Conservation (phyloP, 2,329 filamentous ascomycete genomes). For the Calonectria honghensis region DNA sequence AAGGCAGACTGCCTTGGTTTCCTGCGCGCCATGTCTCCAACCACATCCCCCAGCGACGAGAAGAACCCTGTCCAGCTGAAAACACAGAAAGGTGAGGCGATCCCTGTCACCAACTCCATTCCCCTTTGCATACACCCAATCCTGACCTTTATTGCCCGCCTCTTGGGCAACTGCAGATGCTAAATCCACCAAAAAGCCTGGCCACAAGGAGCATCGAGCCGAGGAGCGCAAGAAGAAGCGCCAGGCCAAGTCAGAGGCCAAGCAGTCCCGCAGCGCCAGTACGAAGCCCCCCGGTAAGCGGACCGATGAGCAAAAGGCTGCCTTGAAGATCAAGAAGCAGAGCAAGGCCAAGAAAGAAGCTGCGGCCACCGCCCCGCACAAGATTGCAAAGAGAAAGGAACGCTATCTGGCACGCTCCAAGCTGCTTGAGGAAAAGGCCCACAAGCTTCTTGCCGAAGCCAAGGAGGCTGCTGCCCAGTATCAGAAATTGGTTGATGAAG, state of each 20-base stretch:
- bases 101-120: conserved; percentile 5
- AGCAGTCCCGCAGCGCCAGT: conserved; percentile 62
- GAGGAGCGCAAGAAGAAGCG: conserved; percentile 62
- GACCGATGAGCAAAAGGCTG: conserved; percentile 56
- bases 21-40: conserved; percentile 44
- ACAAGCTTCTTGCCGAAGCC: conserved; percentile 64
- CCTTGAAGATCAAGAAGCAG: conserved; percentile 57
- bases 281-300: conserved; percentile 58
- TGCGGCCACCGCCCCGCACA: conserved; percentile 52
- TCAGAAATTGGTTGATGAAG: conserved; percentile 51
- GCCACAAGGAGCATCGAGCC: conserved; percentile 41
- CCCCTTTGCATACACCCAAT: conserved; percentile 28
- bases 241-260: conserved; percentile 60
- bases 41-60: conserved; percentile 37
- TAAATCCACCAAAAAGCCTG: conserved; percentile 43
- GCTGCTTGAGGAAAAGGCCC: conserved; percentile 56
- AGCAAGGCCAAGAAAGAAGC: conserved; percentile 54
- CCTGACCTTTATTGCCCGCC: conserved; percentile 21
- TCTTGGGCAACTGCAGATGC: conserved; percentile 40
- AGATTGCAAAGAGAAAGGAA: conserved; percentile 62
- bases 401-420: conserved; percentile 63
- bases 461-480: conserved; percentile 58
- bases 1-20: conserved; percentile 30
- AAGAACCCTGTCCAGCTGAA: conserved; percentile 48
- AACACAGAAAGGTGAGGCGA: conserved; percentile 45